A percentile compares a stretch with the other conserved stretches of the same genome.
These are phyloP conservation scores for Ambrosia hybrid DNA, from an alignment of 140 eudicot species.

Conservation along the genomic window DNA sequence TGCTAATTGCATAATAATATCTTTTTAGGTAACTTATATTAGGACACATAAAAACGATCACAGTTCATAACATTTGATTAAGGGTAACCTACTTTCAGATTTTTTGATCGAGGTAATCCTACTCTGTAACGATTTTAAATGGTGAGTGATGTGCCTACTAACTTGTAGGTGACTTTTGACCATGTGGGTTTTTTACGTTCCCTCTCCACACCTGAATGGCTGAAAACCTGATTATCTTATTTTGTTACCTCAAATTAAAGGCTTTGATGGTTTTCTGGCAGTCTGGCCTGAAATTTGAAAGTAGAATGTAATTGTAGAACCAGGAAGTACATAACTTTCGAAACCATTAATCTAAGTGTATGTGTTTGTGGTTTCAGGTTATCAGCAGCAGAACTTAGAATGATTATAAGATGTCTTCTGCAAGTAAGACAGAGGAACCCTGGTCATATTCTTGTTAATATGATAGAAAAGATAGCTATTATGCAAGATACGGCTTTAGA, in stretches of 20 bases:
- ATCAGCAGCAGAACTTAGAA: conserved; percentile 82
- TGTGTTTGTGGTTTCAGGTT: conserved; percentile 52
- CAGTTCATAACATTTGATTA: not conserved
- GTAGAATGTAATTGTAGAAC: too few species aligned
- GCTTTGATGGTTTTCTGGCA: too few species aligned
- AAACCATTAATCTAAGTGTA: too few species aligned
- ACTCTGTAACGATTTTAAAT: too few species aligned
- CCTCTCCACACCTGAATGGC: too few species aligned
- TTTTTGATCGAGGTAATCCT: not conserved
- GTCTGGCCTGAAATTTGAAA: too few species aligned
- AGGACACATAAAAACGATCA: too few species aligned
- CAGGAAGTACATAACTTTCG: too few species aligned
- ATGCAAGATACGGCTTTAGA: conserved; percentile 71
- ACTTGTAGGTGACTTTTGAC: not conserved
- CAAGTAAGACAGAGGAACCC: conserved; percentile 72
- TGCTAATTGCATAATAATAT: too few species aligned
- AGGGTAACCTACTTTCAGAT: not conserved
- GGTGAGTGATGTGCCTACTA: not conserved
- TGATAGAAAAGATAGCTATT: conserved; percentile 85
- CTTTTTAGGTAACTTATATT: too few species aligned
- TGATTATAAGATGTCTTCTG: conserved; percentile 75
- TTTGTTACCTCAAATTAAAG: not conserved
- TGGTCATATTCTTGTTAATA: conserved; percentile 72
- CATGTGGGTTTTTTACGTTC: not conserved
- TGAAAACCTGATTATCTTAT: too few species aligned